These are phyloP conservation scores for Chenopodium formosanum DNA, from an alignment of 148 eudicot genomes.

Conservation along the genomic window DNA sequence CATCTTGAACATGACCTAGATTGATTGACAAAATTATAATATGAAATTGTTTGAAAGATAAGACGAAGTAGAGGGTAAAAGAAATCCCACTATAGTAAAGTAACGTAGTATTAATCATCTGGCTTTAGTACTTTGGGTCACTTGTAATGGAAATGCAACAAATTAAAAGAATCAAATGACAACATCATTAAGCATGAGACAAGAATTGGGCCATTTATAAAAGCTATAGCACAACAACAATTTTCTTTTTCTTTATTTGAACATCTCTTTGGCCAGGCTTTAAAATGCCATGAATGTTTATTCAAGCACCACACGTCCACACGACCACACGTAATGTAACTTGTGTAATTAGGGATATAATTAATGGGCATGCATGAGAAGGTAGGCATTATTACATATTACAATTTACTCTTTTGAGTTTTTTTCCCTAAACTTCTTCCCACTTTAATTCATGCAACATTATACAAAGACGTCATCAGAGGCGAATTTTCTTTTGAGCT, in stretches of 20 bases:
- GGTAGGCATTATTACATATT: neutral
- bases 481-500: too few species aligned
- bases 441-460: too few species aligned
- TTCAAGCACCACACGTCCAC: neutral
- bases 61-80: too few species aligned
- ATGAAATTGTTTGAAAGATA: too few species aligned
- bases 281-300: too few species aligned
- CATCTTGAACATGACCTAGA: too few species aligned
- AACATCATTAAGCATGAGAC: constrained; percentile 1
- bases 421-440: too few species aligned
- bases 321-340: neutral
- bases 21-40: too few species aligned
- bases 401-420: neutral
- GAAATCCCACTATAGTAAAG: too few species aligned
- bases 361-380: neutral
- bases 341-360: neutral
- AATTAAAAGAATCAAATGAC: neutral
- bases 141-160: constrained; percentile 11
- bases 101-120: neutral
- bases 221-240: neutral
- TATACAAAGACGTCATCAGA: too few species aligned
- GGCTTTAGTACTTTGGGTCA: neutral
- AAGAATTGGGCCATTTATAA: neutral
- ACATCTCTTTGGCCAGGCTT: too few species aligned
- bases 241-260: too few species aligned